phyloP scores from a whole-genome alignment of 169 alveolate genomes.

The Cryptosporidium muris region DNA sequence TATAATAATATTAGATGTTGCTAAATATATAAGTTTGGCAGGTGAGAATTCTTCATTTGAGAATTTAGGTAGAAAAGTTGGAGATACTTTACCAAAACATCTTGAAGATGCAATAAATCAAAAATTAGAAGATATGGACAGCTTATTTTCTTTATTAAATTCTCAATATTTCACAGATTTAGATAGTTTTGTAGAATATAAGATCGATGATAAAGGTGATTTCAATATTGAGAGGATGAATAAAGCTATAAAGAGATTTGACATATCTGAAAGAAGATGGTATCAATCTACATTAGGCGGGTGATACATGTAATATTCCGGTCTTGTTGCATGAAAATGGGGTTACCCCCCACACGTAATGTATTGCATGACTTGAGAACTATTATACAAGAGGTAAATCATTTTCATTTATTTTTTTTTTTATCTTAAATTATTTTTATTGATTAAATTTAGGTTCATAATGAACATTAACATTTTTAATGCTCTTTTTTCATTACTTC shows the following conservation, averaged over 20 bases:
- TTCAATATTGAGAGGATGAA: conserved; percentile 4
- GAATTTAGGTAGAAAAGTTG: conserved; percentile 16
- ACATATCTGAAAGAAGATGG: conserved; percentile 21
- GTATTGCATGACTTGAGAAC: background rate
- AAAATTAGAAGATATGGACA: conserved; percentile 22
- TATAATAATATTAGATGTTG: too few species aligned
- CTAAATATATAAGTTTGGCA: background rate
- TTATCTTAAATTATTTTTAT: background rate
- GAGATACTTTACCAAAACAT: conserved; percentile 23
- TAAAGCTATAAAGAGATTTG: conserved; percentile 40
- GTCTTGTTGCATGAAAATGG: background rate
- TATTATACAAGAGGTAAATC: background rate
- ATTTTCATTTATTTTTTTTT: background rate
- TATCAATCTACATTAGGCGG: background rate
- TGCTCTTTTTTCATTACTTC: conserved; percentile 6
- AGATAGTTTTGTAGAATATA: conserved; percentile 54
- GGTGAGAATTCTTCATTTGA: background rate
- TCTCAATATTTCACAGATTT: conserved; percentile 22
- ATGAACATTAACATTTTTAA: background rate
- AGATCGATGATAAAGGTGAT: conserved; percentile 28
- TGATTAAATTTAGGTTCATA: background rate
- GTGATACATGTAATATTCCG: background rate
- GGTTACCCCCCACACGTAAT: background rate
- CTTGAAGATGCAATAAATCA: conserved; percentile 5
- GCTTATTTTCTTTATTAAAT: conserved; percentile 30